Evolutionary conservation across 352 stramenopile species (phyloP).

Genomic region (Phytophthora fragariae): DNA sequence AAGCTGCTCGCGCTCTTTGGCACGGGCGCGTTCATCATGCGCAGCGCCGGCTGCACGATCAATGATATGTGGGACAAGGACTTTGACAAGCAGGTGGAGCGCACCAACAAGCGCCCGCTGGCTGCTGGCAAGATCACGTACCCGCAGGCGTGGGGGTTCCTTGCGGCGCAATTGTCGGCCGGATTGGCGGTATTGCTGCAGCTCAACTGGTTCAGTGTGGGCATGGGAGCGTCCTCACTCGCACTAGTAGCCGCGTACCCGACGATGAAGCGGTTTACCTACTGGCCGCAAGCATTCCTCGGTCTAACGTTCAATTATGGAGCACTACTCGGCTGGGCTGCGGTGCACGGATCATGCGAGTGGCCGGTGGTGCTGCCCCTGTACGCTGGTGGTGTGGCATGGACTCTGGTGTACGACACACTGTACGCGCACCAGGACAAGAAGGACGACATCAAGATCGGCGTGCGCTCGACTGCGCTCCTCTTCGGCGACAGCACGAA

Average conservation of each 20-base stretch:
- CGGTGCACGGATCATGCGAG: conserved; percentile 83
- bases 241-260: conserved; percentile 96
- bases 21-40: conserved; percentile 97
- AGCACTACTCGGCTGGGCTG: conserved; percentile 94
- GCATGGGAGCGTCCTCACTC: conserved; percentile 93
- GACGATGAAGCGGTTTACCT: conserved; percentile 98
- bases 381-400: conserved; percentile 95
- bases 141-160: conserved; percentile 92
- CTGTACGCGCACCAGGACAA: conserved; percentile 99
- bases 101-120: conserved; percentile 95
- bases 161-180: conserved; percentile 93
- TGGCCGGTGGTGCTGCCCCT: conserved; percentile 93
- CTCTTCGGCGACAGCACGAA: conserved; percentile 96
- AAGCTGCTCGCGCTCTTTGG: conserved; percentile 85
- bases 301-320: conserved; percentile 99
- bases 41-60: conserved; percentile 98
- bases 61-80: conserved; percentile 99
- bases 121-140: conserved; percentile 92
- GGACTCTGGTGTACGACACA: conserved; percentile 99
- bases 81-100: conserved; percentile 96
- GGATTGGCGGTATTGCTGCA: conserved; percentile 95
- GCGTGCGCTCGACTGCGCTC: conserved; percentile 96
- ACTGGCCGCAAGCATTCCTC: conserved; percentile 97
- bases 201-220: conserved; percentile 95
- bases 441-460: conserved; percentile 96